phyloP scores from a whole-genome alignment of 352 stramenopile species.

The Blastocystis sp. region DNA sequence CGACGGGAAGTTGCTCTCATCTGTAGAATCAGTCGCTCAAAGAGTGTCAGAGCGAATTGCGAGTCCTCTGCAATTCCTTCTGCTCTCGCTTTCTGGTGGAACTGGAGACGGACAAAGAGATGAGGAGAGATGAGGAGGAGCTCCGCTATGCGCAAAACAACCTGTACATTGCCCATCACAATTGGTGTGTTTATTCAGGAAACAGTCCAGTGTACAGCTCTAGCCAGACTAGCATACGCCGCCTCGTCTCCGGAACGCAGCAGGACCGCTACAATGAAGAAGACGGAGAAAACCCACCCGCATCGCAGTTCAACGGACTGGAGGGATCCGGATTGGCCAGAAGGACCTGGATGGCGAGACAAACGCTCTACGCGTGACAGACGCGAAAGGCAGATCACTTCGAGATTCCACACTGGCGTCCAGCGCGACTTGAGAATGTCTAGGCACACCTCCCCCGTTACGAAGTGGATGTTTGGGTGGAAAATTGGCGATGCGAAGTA shows the following conservation, averaged over 20 bases:
- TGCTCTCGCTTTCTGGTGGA: neutral
- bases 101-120: neutral
- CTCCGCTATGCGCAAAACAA: neutral
- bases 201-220: neutral
- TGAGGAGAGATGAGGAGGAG: neutral
- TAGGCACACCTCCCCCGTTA: constrained; percentile 57
- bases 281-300: constrained; percentile 18
- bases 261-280: constrained; percentile 24
- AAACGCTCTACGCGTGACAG: constrained; percentile 28
- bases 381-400: neutral
- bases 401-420: constrained; percentile 55
- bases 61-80: neutral
- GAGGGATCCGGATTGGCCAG: constrained; percentile 55
- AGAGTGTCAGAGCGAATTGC: neutral
- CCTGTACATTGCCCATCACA: neutral
- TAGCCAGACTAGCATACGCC: constrained; percentile 43
- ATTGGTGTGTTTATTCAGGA: neutral
- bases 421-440: constrained; percentile 59
- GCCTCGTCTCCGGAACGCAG: constrained; percentile 19
- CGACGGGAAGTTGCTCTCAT: neutral
- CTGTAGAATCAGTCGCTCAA: neutral
- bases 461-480: constrained; percentile 68
- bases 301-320: constrained; percentile 67
- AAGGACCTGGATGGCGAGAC: constrained; percentile 37
- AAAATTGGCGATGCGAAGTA: constrained; percentile 52